Evolutionary conservation across 345 rosid genomes (phyloP).

Genomic region (Zanthoxylum bungeanum): DNA sequence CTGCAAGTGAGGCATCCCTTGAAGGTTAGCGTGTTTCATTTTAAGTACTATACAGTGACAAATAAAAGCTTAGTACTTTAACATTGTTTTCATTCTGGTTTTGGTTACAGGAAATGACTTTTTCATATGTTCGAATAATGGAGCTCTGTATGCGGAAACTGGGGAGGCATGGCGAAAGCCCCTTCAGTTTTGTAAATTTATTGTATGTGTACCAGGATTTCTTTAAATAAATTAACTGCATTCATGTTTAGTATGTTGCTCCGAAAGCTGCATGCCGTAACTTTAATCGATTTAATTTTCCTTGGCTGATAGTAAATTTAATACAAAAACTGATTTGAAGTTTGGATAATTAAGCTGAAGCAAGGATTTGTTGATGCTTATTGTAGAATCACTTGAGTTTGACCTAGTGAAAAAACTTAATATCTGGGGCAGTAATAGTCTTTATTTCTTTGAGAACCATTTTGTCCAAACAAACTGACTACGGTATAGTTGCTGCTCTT

Average conservation of each 20-base stretch:
- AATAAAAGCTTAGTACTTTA: neutral
- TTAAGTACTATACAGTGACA: neutral
- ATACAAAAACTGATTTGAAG: neutral
- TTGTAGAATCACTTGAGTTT: neutral
- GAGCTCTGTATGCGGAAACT: neutral
- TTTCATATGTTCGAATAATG: neutral
- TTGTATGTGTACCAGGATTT: neutral
- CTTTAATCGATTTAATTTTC: neutral
- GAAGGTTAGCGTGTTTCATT: slow-evolving; percentile 20
- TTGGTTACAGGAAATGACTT: slow-evolving; percentile 5
- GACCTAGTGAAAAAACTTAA: too few species aligned
- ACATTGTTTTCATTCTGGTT: neutral
- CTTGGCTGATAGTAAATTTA: neutral
- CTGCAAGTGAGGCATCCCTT: slow-evolving; percentile 33
- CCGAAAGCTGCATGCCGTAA: neutral
- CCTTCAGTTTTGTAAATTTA: neutral
- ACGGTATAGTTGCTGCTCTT: neutral
- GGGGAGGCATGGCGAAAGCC: neutral
- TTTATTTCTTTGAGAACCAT: neutral
- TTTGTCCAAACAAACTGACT: neutral
- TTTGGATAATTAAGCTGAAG: neutral
- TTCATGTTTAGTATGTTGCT: neutral
- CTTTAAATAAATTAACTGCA: neutral
- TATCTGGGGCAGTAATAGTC: neutral
- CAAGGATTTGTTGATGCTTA: neutral